Base-by-base conservation (phyloP, 768 basidiomycete species). In the Tricholoma bakamatsutake region DNA sequence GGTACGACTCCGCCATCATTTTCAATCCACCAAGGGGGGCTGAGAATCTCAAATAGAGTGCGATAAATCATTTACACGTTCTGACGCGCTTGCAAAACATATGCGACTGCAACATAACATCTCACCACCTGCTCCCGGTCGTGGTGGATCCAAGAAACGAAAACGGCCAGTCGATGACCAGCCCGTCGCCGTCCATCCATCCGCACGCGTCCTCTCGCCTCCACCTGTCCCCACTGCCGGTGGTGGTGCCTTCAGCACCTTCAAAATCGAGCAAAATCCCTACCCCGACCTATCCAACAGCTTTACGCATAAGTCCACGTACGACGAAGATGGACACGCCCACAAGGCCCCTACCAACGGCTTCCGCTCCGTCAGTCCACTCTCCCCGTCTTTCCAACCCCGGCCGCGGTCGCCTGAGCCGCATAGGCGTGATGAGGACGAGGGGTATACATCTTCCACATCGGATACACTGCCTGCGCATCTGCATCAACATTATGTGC, bases 21-120 rank as follows among this genome's bases (percentile, higher is more conserved):
- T 43, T 17, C 28, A 15, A 10, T 53, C 40, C 12, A 28, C 39
- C 28, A 40, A 3, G 6, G 6, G 9, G 9, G 12, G n/a, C 52
- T 53, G 11, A 53, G 28, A 10, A 4, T 34, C 51, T 13, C 47
- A 5, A 40, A 24, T 54, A 95, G 94, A 94, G 73, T 98, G 95
- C 67, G 91, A 92, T 76, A 94, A 93, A 64, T 88, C 90, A 0
- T 98, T 98, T 70, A 94, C 93, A 8, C 92, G 94, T 42, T 93
- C 93, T 1, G 94, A 97, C 71, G 93, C 94, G 8, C 82, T 96
- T 17, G 86, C 86, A 18, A 96, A 96, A 66, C 94, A 97, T 69
- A 87, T 93, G 82, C 86, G 92, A 24, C 82, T 90, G 31, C 90
- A 94, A 64, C 90, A 93, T 71, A 85, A 88, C 62, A 84, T 89